phyloP scores from a whole-genome alignment of 768 basidiomycete species.

The Sutorius australiensis region DNA sequence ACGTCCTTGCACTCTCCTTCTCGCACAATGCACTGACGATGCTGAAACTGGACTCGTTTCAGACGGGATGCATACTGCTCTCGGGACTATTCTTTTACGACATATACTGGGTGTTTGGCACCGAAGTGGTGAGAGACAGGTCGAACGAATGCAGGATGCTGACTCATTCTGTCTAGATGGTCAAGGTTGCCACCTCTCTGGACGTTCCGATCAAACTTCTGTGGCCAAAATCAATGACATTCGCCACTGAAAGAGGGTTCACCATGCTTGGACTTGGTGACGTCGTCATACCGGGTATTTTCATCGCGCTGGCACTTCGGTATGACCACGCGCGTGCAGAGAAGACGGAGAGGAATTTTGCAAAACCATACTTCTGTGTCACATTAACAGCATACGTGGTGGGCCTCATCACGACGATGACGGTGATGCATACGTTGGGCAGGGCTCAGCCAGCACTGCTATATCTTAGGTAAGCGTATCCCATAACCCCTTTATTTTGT shows the following conservation, averaged over 20 bases:
- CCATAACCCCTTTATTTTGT: background rate
- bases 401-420: conserved; percentile 75
- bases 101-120: conserved; percentile 93
- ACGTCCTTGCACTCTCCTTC: conserved; percentile 74
- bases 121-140: conserved; percentile 63
- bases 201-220: conserved; percentile 93
- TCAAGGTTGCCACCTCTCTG: conserved; percentile 83
- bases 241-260: conserved; percentile 54
- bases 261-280: conserved; percentile 94
- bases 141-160: background rate
- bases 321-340: conserved; percentile 63
- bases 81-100: conserved; percentile 89
- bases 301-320: conserved; percentile 82
- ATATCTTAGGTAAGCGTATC: conserved; percentile 71
- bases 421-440: conserved; percentile 74
- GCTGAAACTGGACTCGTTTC: conserved; percentile 84
- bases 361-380: conserved; percentile 74
- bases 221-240: conserved; percentile 66
- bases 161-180: conserved; percentile 57
- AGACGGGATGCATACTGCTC: conserved; percentile 79
- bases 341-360: conserved; percentile 37
- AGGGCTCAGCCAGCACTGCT: conserved; percentile 88
- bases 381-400: conserved; percentile 66
- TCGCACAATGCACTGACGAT: conserved; percentile 75
- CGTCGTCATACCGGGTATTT: conserved; percentile 63